A percentile compares a stretch with the other conserved stretches of the same genome.
phyloP scores from a whole-genome alignment of 2,329 filamentous ascomycete genomes.

The Saccharata proteae region DNA sequence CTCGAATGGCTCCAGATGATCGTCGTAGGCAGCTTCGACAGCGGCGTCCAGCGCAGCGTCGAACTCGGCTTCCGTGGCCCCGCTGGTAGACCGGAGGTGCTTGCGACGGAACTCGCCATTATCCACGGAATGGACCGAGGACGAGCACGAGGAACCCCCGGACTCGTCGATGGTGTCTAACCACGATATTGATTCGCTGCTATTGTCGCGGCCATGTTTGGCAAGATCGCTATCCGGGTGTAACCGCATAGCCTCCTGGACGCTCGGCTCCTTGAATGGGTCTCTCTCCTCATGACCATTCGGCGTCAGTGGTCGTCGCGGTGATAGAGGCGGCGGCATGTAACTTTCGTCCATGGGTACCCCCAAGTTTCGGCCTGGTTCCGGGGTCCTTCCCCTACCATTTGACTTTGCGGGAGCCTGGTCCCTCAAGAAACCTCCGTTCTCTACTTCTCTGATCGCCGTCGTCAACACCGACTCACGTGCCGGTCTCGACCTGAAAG shows the following conservation, averaged over 20 bases:
- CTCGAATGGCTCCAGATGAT: slow-evolving; percentile 67
- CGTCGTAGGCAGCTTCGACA: slow-evolving; percentile 90
- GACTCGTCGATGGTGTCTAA: slow-evolving; percentile 91
- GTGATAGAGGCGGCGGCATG: slow-evolving; percentile 61
- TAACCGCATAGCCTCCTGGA: slow-evolving; percentile 9
- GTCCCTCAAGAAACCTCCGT: slow-evolving; percentile 4
- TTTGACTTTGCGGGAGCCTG: not conserved
- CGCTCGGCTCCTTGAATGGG: slow-evolving; percentile 12
- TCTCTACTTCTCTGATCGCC: slow-evolving; percentile 30
- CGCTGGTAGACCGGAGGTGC: slow-evolving; percentile 56
- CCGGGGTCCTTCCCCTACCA: too few relatives aligned
- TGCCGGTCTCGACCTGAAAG: slow-evolving; percentile 3
- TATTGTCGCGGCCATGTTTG: slow-evolving; percentile 40
- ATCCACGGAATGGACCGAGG: slow-evolving; percentile 69
- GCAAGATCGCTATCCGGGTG: slow-evolving; percentile 7
- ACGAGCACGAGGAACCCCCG: slow-evolving; percentile 58
- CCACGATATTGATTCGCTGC: slow-evolving; percentile 80
- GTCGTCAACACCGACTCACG: slow-evolving; percentile 28
- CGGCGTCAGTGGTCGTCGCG: slow-evolving; percentile 44
- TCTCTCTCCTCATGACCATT: slow-evolving; percentile 14
- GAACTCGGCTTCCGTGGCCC: slow-evolving; percentile 76
- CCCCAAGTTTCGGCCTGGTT: slow-evolving; percentile 21
- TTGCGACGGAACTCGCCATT: slow-evolving; percentile 60
- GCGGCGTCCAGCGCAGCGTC: slow-evolving; percentile 90
- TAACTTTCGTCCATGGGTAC: slow-evolving; percentile 46